Conservation (phyloP, 192 early-diverging fungal species). For the Dimargaris xerosporica region DNA sequence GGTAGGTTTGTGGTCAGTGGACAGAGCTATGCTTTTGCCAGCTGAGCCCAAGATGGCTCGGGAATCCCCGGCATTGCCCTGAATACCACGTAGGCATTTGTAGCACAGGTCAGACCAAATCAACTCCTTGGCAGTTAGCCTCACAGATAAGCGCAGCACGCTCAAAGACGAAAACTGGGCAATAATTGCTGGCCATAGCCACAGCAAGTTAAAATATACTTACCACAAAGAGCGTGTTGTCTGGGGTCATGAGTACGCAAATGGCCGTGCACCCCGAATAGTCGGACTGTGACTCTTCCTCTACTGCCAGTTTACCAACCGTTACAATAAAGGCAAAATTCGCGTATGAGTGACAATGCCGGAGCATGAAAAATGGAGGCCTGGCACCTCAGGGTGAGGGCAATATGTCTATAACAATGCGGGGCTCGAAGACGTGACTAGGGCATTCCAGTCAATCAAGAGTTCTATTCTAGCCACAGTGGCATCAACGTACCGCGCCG, state of each 20-base stretch:
- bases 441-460: too few relatives aligned
- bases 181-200: too few relatives aligned
- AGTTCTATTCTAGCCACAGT: too few relatives aligned
- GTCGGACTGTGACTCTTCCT: constrained; percentile 29
- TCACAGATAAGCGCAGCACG: too few relatives aligned
- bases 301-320: not conserved
- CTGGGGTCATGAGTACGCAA: constrained; percentile 64
- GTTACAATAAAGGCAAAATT: not conserved
- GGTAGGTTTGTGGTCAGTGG: constrained; percentile 90
- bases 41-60: constrained; percentile 69
- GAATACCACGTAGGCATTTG: too few relatives aligned
- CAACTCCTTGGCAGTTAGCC: too few relatives aligned
- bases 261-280: constrained; percentile 98
- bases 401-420: too few relatives aligned
- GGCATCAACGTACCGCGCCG: constrained; percentile 36
- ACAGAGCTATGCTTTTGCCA: constrained; percentile 65
- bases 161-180: too few relatives aligned
- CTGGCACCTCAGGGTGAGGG: too few relatives aligned
- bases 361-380: not conserved
- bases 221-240: constrained; percentile 53
- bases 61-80: constrained; percentile 89
- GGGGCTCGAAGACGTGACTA: too few relatives aligned
- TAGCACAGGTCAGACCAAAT: too few relatives aligned
- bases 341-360: not conserved
- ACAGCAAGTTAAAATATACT: too few relatives aligned